Base-by-base conservation (phyloP, 768 basidiomycete species). In the Asterophora parasitica region DNA sequence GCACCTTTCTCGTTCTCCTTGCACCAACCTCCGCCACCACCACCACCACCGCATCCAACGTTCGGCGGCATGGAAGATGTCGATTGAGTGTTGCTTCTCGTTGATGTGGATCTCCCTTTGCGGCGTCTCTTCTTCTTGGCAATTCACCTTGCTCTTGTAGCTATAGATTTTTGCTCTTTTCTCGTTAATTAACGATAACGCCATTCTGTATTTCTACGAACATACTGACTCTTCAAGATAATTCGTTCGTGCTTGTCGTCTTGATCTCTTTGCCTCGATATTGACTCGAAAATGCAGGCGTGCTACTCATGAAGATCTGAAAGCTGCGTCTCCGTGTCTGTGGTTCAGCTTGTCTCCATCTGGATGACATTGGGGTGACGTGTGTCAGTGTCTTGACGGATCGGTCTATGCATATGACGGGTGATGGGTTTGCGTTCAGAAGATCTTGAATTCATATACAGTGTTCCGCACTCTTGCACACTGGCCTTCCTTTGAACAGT, bases 21-120 rank as follows among this genome's bases (percentile, higher is more conserved):
- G n/a, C 44, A 23, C 23, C 23, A 23, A 23, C 6, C 23, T 23
- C 23, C 38, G 7, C 16, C 32, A 7, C 50, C 23, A 13, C 19
- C 50, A 32, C 16, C 49, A 13, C 30, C 42, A 23, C 17, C 49
- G n/a, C 15, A 27, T 27, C 12, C 55, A 8, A 38, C 39, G 6
- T 46, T 46, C 40, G 54, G 56, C 6, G 62, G 62, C 1, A 61
- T 68, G 46, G 61, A 67, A 16, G 64, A 66, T 35, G 65, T 65
- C 8, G 68, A 69, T 47, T 72, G 57, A 58, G n/a, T n/a, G n/a
- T n/a, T n/a, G 15, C 20, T 30, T 5, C 35, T n/a, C 15, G 39
- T 4, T 9, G 11, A 10, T 10, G 36, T 20, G 17, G 36, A 23
- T 23, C 23, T 23, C 23, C 23, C 6, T 23, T 7, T 2, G 11